These are phyloP conservation scores for Peterozyma xylosa DNA, from an alignment of 805 yeast genomes.

Conservation along the genomic window DNA sequence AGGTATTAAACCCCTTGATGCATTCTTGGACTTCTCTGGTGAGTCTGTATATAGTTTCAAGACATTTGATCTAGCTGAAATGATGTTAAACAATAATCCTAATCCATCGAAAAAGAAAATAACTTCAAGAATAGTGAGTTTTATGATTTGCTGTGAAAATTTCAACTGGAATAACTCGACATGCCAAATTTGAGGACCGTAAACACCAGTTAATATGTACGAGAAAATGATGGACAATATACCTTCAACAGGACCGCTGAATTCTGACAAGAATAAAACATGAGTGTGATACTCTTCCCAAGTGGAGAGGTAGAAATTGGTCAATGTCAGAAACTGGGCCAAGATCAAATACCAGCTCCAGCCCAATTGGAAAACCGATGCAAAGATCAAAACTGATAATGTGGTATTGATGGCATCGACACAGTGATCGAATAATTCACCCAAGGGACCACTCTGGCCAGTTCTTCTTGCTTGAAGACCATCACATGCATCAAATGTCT, in stretches of 20 bases:
- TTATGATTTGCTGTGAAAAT: conserved; percentile 18
- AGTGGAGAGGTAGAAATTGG: conserved; percentile 82
- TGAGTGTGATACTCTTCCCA: conserved; percentile 97
- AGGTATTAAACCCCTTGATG: conserved; percentile 59
- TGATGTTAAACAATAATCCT: conserved; percentile 56
- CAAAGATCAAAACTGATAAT: conserved; percentile 65
- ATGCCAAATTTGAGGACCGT: conserved; percentile 69
- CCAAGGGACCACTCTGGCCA: conserved; percentile 91
- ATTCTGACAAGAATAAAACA: conserved; percentile 63
- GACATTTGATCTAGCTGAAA: conserved; percentile 60
- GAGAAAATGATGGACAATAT: conserved; percentile 53
- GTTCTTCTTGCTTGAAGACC: conserved; percentile 94
- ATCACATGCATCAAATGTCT: conserved; percentile 94
- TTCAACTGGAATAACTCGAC: conserved; percentile 30
- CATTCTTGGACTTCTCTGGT: conserved; percentile 20
- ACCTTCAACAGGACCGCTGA: conserved; percentile 96
- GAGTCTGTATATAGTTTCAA: conserved; percentile 33
- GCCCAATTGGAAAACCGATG: conserved; percentile 73
- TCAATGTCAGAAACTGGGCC: conserved; percentile 65
- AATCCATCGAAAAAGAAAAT: conserved; percentile 45
- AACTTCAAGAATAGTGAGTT: conserved; percentile 31
- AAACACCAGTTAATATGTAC: conserved; percentile 54
- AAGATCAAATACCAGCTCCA: conserved; percentile 52
- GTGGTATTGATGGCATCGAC: conserved; percentile 63
- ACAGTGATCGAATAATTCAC: conserved; percentile 92